Base-by-base conservation (phyloP, 1,139 yeast genomes). In the Candida dubliniensis region DNA sequence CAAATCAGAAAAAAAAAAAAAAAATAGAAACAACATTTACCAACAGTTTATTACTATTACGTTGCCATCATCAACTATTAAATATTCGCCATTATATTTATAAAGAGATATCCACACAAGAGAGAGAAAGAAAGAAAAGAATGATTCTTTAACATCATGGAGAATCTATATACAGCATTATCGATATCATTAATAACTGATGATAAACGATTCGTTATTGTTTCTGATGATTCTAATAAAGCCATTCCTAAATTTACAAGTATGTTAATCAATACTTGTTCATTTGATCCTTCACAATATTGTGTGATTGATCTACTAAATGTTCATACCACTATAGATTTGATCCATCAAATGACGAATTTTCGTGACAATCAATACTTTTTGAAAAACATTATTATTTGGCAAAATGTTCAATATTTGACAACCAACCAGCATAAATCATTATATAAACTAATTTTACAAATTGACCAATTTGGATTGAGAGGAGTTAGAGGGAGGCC, bases 381-480 rank as follows among this genome's bases (percentile, higher is more conserved):
- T 9, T 52, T 60, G 40, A 48, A 54, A 42, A 49, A 49, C 42
- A 45, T 61, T 7, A 48, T 61, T 1, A 42, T 65, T 13, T 65
- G 69, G 67, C 53, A 56, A 37, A 61, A 63, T 39, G 48, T 65
- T 30, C 64, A 63, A 40, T 42, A 46, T 14, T 39, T 58, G 25
- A 27, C 55, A 1, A 33, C 34, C 1, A 48, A 47, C 5, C 55
- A 51, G 10, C 74, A 67, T 43, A 58, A 55, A 40, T 50, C 56
- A 38, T 51, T 68, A 43, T 59, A 65, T 10, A 51, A 55, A 25
- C 48, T 66, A n/a, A 49, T 71, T n/a, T 54, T 61, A 41, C 57
- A 63, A 48, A 39, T 73, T 13, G 71, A 69, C 38, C 58, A 59
- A 34, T 67, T 56, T 52, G 64, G 66, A 56, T 64, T 43, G 57